These are phyloP conservation scores for Spergularia marina DNA, from an alignment of 148 eudicot genomes.

Conservation along the genomic window DNA sequence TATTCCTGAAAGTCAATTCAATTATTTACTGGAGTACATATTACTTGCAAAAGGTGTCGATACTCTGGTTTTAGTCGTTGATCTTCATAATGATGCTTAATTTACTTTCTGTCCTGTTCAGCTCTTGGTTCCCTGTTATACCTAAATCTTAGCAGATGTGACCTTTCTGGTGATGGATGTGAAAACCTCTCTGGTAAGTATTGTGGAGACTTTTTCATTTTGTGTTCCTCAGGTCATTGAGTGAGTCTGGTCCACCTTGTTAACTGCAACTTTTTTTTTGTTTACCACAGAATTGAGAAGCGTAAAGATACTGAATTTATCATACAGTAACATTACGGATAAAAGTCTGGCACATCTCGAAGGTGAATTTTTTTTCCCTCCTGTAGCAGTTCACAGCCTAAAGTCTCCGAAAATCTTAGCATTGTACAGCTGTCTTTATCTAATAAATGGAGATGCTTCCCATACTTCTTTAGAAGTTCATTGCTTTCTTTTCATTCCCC, in stretches of 20 bases:
- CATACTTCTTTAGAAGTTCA: neutral
- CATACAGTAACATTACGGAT: constrained; percentile 64
- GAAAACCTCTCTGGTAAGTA: constrained; percentile 64
- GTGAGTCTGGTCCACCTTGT: neutral
- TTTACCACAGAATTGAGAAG: constrained; percentile 44
- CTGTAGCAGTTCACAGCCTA: neutral
- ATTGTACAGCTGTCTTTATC: too few relatives aligned
- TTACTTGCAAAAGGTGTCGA: neutral
- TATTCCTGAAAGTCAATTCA: neutral
- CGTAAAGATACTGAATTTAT: constrained; percentile 69
- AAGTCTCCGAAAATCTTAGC: too few relatives aligned
- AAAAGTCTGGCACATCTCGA: constrained; percentile 61
- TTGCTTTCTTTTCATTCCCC: neutral
- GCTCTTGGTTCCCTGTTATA: constrained; percentile 59
- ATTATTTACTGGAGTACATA: neutral
- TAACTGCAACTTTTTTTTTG: neutral
- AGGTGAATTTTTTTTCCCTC: constrained; percentile 38
- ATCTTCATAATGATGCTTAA: neutral
- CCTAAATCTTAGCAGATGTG: constrained; percentile 78
- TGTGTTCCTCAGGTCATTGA: neutral
- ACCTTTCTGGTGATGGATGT: constrained; percentile 56
- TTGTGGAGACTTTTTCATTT: neutral
- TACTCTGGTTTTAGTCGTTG: neutral
- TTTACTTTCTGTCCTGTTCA: constrained; percentile 31
- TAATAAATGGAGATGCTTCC: neutral